Conservation (phyloP, 176 grass and related monocot genomes). For the Zea luxurians region DNA sequence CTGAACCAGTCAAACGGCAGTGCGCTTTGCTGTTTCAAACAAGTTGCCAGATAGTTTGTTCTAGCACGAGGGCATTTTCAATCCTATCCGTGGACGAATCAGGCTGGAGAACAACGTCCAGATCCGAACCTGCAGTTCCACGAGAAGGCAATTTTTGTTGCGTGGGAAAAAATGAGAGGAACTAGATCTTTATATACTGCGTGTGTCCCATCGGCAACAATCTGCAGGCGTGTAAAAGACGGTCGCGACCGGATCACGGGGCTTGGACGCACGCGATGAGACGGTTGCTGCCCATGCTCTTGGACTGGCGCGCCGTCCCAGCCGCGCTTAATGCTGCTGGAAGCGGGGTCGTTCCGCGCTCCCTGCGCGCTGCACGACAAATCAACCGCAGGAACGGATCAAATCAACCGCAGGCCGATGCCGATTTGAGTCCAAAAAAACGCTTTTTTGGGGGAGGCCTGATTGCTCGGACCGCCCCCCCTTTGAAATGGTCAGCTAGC, state of each 20-base stretch:
- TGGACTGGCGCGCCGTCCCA: not conserved
- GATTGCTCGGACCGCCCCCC: not conserved
- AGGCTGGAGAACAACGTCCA: conserved; percentile 13
- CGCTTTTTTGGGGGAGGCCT: not conserved
- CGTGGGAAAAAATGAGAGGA: not conserved
- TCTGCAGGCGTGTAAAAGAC: conserved; percentile 1
- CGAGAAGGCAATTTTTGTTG: not conserved
- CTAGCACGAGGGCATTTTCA: not conserved
- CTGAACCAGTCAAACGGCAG: conserved; percentile 48
- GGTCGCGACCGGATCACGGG: conserved; percentile 40
- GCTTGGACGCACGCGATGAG: conserved; percentile 4
- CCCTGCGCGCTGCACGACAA: conserved; percentile 21
- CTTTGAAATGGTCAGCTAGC: conserved; percentile 24
- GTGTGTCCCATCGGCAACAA: not conserved
- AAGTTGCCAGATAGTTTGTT: conserved; percentile 21
- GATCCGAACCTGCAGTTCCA: not conserved
- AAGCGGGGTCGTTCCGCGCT: not conserved
- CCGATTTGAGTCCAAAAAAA: conserved; percentile 3
- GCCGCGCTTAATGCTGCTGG: not conserved
- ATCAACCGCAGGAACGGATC: conserved; percentile 50
- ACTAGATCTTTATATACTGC: not conserved
- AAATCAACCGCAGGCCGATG: conserved; percentile 33
- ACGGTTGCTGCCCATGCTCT: not conserved
- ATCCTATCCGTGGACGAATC: not conserved
- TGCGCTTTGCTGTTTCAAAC: conserved; percentile 8